Evolutionary conservation across 352 stramenopile species (phyloP), one percentile per base, ranked within the genome.

Genomic region (Phytophthora sojae): DNA sequence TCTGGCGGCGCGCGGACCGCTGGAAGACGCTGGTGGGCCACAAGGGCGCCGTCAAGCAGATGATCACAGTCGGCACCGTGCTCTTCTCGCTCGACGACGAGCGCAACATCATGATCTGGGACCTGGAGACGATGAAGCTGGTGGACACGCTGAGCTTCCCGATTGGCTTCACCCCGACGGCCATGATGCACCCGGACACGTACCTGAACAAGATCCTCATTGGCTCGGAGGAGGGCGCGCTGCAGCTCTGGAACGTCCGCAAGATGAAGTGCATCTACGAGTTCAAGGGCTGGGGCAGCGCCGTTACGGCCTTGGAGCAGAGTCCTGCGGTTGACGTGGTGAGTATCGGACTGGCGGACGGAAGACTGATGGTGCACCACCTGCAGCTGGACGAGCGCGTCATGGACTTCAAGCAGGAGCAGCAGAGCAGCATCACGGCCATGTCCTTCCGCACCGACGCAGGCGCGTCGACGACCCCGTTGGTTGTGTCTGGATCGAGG

Each of bases 181-280:
- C 85, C 21, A 86, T 98, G 63, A 63, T 97, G 67, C 95, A 98
- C 73, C 95, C 95, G 21, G 77, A 86, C 49, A 98, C 95, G 49
- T 98, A 98, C 77, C 63, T 98, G 11, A 98, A 98, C 88, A 98
- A 98, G 81, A 82, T 98, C 45, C 66, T 98, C 17, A 69, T 98
- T 12, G 94, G 91, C 47, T 96, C 87, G 44, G 71, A 92, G 17
- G 73, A 97, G 55, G 95, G 95, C 26, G 44, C 63, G 23, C 67
- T 98, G 45, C 78, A 97, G 69, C 78, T 98, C 19, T 97, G 91
- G 90, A 98, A 98, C 75, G 77, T 98, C 11, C 82, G 85, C 58
- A 97, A 89, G 44, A 90, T 92, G 61, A 97, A 95, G 72, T 89
- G 90, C 66, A 81, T 98, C 30, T 97, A 97, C 77, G 69, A 76